Percentiles rank a stretch among this genome's conserved stretches.
phyloP scores from a whole-genome alignment of 2,329 filamentous ascomycete species.

The Alternaria sp. region DNA sequence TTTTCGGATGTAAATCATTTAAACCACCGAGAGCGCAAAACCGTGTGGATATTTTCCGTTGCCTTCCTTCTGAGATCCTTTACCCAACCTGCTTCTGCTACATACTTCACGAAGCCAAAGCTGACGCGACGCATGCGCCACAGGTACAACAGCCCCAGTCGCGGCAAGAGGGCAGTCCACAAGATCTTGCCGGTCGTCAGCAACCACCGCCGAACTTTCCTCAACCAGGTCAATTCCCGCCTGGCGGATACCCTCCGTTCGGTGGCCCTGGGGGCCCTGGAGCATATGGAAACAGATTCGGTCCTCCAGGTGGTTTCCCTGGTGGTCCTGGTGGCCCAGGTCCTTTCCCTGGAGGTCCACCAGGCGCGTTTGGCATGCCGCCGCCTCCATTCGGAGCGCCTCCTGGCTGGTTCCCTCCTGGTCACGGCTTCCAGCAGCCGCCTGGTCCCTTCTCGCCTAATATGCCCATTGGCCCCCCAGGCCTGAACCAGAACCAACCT shows the following conservation, averaged over 20 bases:
- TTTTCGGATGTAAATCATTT: conserved; percentile 93
- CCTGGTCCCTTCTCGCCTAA: conserved; percentile 69
- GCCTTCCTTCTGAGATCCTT: conserved; percentile 94
- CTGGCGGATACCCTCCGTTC: conserved; percentile 50
- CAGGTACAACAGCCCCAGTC: conserved; percentile 41
- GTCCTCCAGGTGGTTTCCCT: conserved; percentile 55
- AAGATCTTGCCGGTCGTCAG: conserved; percentile 37
- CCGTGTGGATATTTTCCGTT: conserved; percentile 97
- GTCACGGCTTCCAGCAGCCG: conserved; percentile 75
- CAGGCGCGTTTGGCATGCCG: conserved; percentile 70
- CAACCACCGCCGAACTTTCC: conserved; percentile 49
- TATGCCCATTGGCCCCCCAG: conserved; percentile 64
- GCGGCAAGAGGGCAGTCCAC: conserved; percentile 26
- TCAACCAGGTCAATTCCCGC: conserved; percentile 51
- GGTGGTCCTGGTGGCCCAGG: conserved; percentile 46
- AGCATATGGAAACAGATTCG: conserved; percentile 52
- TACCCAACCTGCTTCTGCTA: conserved; percentile 17
- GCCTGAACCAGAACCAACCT: conserved; percentile 51
- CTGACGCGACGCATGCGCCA: conserved; percentile 35
- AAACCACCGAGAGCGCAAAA: conserved; percentile 90
- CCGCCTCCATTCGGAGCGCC: conserved; percentile 73
- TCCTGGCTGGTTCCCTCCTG: conserved; percentile 76
- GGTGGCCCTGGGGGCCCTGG: conserved; percentile 48
- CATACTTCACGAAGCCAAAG: conserved; percentile 9
- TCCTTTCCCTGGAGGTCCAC: conserved; percentile 56